Evolutionary conservation across 306 rosid genomes (phyloP).

Genomic region (Elaeagnus macrophylla): DNA sequence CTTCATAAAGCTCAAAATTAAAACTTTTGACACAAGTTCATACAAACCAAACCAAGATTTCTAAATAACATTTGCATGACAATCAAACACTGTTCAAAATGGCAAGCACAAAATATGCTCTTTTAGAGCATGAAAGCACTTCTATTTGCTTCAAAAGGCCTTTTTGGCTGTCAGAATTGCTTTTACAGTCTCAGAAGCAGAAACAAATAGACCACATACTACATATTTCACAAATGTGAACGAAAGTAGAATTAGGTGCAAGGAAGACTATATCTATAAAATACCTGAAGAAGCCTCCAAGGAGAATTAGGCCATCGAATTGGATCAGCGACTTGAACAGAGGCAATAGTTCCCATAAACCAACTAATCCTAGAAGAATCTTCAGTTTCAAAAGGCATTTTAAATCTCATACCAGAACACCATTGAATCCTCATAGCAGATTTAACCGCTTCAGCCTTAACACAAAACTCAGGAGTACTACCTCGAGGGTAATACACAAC

Average conservation of each 20-base stretch:
- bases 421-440: conserved; percentile 79
- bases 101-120: too few species aligned
- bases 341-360: conserved; percentile 93
- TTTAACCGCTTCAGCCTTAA: conserved; percentile 57
- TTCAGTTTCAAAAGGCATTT: conserved; percentile 98
- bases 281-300: conserved; percentile 98
- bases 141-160: too few species aligned
- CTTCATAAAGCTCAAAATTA: too few species aligned
- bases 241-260: neutral
- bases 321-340: conserved; percentile 77
- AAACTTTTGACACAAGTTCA: too few species aligned
- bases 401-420: conserved; percentile 91
- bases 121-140: too few species aligned
- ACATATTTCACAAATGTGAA: too few species aligned
- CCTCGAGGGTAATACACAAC: conserved; percentile 74
- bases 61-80: too few species aligned
- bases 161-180: too few species aligned
- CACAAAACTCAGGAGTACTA: conserved; percentile 82
- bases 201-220: too few species aligned
- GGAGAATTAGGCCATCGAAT: conserved; percentile 91
- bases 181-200: too few species aligned
- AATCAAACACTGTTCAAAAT: too few species aligned
- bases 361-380: conserved; percentile 94
- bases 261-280: neutral
- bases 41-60: too few species aligned